A percentile compares a stretch with the other conserved stretches of the same genome.
Conservation (phyloP, 192 early-diverging fungal species). For the Coemansia sp. region DNA sequence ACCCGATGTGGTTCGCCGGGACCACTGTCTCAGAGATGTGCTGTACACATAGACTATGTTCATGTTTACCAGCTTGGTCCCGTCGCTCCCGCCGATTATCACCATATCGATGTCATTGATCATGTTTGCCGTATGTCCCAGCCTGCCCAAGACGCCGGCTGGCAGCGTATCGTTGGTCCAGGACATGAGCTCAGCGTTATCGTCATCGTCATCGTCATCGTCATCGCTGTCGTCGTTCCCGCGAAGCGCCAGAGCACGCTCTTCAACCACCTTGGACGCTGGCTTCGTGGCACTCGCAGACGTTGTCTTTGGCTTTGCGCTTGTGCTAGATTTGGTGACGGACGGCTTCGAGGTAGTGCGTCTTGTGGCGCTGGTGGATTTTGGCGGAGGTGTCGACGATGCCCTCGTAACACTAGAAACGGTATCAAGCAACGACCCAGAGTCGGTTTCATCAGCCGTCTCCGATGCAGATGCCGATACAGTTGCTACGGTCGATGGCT, state of each 20-base stretch:
- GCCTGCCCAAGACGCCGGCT: slow-evolving; percentile 26
- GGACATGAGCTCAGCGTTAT: slow-evolving; percentile 18
- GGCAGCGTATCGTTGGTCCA: slow-evolving; percentile 43
- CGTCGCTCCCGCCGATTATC: slow-evolving; percentile 41
- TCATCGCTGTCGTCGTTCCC: slow-evolving; percentile 6
- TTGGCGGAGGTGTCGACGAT: not conserved
- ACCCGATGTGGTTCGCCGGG: slow-evolving; percentile 21
- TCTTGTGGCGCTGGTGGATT: slow-evolving; percentile 10
- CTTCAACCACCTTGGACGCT: not conserved
- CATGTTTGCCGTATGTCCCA: slow-evolving; percentile 38
- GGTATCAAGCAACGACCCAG: not conserved
- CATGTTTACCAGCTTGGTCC: slow-evolving; percentile 27
- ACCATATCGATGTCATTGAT: slow-evolving; percentile 38
- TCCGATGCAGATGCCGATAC: not conserved
- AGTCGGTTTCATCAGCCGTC: not conserved
- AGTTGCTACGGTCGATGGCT: not conserved
- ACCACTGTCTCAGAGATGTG: slow-evolving; percentile 26
- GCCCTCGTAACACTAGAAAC: slow-evolving; percentile 1
- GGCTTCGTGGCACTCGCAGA: not conserved
- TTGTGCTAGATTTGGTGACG: not conserved
- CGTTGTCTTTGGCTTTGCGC: slow-evolving; percentile 7
- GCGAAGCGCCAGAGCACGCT: slow-evolving; percentile 3
- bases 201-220: slow-evolving; percentile 10
- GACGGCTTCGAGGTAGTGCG: not conserved
- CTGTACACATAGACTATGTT: slow-evolving; percentile 33